A percentile compares a stretch with the other conserved stretches of the same genome.
Conservation (phyloP, 768 basidiomycete genomes). For the Leccinum variicolor region DNA sequence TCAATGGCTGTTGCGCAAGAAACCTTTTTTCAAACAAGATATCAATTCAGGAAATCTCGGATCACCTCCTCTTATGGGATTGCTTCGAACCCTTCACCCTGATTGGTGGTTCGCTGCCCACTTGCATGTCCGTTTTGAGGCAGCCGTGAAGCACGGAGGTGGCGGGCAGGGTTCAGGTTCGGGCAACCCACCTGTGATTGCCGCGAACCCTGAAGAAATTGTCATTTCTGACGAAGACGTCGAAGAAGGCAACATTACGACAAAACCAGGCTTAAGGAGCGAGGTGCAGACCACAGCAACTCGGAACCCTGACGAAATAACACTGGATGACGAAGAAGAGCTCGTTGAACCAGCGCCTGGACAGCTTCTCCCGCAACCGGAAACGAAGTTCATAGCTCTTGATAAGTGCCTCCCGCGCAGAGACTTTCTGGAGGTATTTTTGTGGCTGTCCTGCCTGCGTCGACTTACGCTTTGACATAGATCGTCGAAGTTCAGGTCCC, state of each 20-base stretch:
- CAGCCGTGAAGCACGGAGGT: conserved; percentile 48
- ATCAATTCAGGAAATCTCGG: conserved; percentile 67
- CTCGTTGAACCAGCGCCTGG: conserved; percentile 36
- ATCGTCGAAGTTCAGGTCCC: conserved; percentile 58
- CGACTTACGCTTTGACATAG: conserved; percentile 36
- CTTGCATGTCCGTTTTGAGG: conserved; percentile 84
- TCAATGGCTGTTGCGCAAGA: conserved; percentile 60
- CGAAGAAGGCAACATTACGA: conserved; percentile 7
- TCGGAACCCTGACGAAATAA: conserved; percentile 52
- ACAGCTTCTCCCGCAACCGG: conserved; percentile 18
- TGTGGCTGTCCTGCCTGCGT: background rate
- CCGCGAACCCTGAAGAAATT: conserved; percentile 40
- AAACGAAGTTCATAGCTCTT: conserved; percentile 83
- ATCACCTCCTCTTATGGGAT: conserved; percentile 80
- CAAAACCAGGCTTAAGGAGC: conserved; percentile 25
- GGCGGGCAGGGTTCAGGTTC: background rate
- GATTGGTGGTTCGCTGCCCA: conserved; percentile 94
- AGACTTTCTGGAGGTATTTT: conserved; percentile 74
- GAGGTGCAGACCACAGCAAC: conserved; percentile 32
- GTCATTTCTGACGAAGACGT: conserved; percentile 35
- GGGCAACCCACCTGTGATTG: background rate
- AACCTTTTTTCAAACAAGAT: conserved; percentile 75
- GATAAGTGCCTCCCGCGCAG: conserved; percentile 83
- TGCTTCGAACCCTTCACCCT: conserved; percentile 71
- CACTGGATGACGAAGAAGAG: conserved; percentile 45